These are phyloP conservation scores for Hypoxylon lenormandii DNA, from an alignment of 495 filamentous ascomycete species.

Conservation along the genomic window DNA sequence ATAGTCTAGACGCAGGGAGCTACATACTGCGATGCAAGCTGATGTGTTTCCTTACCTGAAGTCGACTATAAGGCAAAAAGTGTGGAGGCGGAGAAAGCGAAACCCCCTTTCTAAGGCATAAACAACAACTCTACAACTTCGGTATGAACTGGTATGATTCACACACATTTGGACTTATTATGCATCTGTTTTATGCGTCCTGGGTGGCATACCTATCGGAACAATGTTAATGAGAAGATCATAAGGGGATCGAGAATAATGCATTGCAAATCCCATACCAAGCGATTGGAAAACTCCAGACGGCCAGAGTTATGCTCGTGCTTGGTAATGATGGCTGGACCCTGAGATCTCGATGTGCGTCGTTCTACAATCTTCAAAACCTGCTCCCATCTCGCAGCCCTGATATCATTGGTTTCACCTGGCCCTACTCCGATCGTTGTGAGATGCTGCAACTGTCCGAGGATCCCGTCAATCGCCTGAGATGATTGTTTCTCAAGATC, in stretches of 20 bases:
- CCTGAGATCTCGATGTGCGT: slow-evolving; percentile 32
- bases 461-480: slow-evolving; percentile 1
- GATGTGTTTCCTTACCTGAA: slow-evolving; percentile 43
- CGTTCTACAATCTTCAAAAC: slow-evolving; percentile 18
- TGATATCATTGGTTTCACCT: slow-evolving; percentile 6
- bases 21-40: slow-evolving; percentile 48
- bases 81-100: slow-evolving; percentile 27
- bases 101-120: slow-evolving; percentile 25
- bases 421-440: not conserved
- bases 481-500: slow-evolving; percentile 19
- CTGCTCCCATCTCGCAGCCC: not conserved
- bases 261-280: slow-evolving; percentile 33
- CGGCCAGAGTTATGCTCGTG: slow-evolving; percentile 34
- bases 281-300: slow-evolving; percentile 16
- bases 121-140: slow-evolving; percentile 30
- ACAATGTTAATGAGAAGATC: slow-evolving; percentile 46
- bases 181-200: slow-evolving; percentile 46
- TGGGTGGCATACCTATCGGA: slow-evolving; percentile 37
- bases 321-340: slow-evolving; percentile 20
- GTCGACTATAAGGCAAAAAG: slow-evolving; percentile 28
- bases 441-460: not conserved
- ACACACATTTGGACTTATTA: slow-evolving; percentile 33
- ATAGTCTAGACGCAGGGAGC: slow-evolving; percentile 26
- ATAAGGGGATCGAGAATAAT: slow-evolving; percentile 37
- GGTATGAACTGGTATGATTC: slow-evolving; percentile 46